Base-by-base conservation (phyloP, 139 green algal genomes). In the Chlamydomonas eustigma region DNA sequence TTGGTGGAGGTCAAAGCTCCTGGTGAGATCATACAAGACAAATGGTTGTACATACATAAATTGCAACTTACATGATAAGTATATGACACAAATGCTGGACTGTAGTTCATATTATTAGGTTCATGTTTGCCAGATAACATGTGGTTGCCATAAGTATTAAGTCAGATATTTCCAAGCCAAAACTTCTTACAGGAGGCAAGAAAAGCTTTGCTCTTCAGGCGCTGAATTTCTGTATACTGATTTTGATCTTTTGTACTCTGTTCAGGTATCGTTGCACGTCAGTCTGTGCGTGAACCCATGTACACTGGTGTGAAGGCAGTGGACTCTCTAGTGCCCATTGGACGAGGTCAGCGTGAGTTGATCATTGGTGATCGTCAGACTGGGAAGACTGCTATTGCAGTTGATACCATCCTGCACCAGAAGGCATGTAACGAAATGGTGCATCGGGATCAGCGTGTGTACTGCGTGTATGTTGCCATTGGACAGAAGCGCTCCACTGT, bases 361-460 rank as follows among this genome's bases (percentile, higher is more conserved):
- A 96, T 97, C 81, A 97, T 97, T 81, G 92, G 92, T 31, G 92
- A 97, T 83, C 88, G 92, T 71, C 92, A 89, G 86, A 97, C 92
- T n/a, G 92, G 92, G 70, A 97, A 97, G 85, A 97, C 92, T 30
- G 92, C 92, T 64, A 91, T 97, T 63, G 92, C 92, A 18, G 84
- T 97, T 50, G 93, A 97, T 78, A 88, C 87, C 78, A 94, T 96
- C 70, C 78, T 94, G 65, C 85, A 94, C 85, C 90, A 92, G 83
- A 87, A 88, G 82, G 68, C 66, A 12, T 82, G 58, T 58, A 87
- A 88, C 51, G 78, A 76, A 50, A 69, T 33, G 77, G 81, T 64
- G 77, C 86, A 51, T 76, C 2, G 32, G 68, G 92, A 86, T 88
- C 91, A 87, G 75, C 83, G 82, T 76, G 81, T 96, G 71, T 95